These are phyloP conservation scores for Penicillium subrubescens DNA, from an alignment of 495 filamentous ascomycete genomes.

Conservation along the genomic window DNA sequence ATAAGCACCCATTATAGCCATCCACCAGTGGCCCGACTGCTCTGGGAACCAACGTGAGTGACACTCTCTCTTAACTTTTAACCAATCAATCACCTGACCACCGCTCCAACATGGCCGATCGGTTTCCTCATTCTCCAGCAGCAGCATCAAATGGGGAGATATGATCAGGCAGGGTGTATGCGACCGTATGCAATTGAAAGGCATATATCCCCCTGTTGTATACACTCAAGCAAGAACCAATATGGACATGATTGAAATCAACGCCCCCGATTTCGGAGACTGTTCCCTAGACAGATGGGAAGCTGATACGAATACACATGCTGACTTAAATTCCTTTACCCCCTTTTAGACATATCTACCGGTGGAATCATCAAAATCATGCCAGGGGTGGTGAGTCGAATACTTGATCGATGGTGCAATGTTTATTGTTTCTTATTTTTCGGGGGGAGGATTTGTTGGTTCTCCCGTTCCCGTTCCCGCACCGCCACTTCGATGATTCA, in stretches of 20 bases:
- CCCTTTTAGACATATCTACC: conserved; percentile 20
- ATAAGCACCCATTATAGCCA: conserved; percentile 9
- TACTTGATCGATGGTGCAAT: conserved; percentile 35
- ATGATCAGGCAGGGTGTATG: conserved; percentile 2
- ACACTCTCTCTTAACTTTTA: conserved; percentile 1
- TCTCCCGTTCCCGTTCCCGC: conserved; percentile 13
- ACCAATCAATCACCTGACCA: neutral
- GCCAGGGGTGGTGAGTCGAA: conserved; percentile 36
- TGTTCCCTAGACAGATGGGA: neutral
- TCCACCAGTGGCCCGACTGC: conserved; percentile 34
- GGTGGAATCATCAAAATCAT: conserved; percentile 24
- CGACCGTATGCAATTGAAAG: conserved; percentile 14
- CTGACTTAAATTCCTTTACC: neutral
- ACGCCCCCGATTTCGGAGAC: neutral
- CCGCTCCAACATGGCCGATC: neutral
- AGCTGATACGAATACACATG: neutral
- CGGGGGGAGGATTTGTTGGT: neutral
- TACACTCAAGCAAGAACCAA: neutral
- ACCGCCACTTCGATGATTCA: conserved; percentile 30
- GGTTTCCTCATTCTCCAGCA: conserved; percentile 8
- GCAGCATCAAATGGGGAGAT: neutral
- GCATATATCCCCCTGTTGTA: neutral
- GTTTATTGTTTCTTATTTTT: conserved; percentile 6
- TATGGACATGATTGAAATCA: neutral
- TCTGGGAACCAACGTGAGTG: conserved; percentile 44